Conservation (phyloP, 1,284 basidiomycete species). For the Chiua sp. region DNA sequence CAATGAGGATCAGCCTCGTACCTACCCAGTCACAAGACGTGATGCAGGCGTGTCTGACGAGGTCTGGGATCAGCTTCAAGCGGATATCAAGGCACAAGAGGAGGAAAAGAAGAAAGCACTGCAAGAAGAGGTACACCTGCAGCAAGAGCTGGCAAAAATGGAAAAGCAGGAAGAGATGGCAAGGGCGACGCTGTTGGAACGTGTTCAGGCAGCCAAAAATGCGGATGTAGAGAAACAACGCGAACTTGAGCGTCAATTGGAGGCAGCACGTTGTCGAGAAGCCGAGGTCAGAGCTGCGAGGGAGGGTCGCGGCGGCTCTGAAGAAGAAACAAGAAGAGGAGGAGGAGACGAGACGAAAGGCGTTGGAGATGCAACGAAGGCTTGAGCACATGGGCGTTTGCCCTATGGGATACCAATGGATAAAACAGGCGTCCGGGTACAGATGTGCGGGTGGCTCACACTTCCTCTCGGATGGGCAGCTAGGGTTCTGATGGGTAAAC, state of each 20-base stretch:
- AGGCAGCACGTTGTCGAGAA: conserved; percentile 31
- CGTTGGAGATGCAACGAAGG: conserved; percentile 47
- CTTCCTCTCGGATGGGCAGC: conserved; percentile 43
- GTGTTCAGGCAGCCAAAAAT: conserved; percentile 25
- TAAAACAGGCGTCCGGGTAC: conserved; percentile 51
- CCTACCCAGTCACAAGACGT: conserved; percentile 26
- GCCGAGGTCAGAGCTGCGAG: conserved; percentile 30
- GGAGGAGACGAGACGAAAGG: conserved; percentile 37
- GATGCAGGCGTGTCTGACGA: conserved; percentile 54
- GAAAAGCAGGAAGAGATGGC: conserved; percentile 14
- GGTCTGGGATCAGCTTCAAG: conserved; percentile 51
- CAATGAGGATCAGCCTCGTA: not conserved
- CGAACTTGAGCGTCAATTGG: conserved; percentile 28
- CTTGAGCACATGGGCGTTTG: conserved; percentile 59
- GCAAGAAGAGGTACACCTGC: conserved; percentile 35
- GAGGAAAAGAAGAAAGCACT: conserved; percentile 24
- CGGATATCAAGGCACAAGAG: conserved; percentile 40
- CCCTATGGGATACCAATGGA: conserved; percentile 57
- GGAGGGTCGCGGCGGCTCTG: conserved; percentile 41
- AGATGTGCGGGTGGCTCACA: conserved; percentile 61
- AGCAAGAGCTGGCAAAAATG: conserved; percentile 12
- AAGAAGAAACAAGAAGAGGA: conserved; percentile 45
- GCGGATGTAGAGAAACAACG: conserved; percentile 15
- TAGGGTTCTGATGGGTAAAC: conserved; percentile 15
- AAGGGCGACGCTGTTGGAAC: conserved; percentile 9